Percentiles rank a stretch among this genome's conserved stretches.
phyloP scores from a whole-genome alignment of 176 grass and related monocot genomes.

The Typha latifolia region DNA sequence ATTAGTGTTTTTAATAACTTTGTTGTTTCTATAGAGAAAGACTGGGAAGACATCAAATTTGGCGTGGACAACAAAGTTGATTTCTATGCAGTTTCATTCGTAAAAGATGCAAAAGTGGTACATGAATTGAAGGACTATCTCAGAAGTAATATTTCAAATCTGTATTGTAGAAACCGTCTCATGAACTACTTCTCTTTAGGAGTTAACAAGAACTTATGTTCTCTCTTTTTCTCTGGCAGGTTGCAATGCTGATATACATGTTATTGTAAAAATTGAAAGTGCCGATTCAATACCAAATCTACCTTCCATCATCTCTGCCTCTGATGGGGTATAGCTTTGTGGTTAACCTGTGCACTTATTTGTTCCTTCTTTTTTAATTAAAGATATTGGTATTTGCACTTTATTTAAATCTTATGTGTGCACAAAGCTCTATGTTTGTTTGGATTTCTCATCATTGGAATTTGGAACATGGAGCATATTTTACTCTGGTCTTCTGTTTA shows the following conservation, averaged over 20 bases:
- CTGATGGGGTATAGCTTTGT: conserved; percentile 69
- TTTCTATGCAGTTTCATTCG: conserved; percentile 98
- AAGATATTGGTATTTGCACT: too few species aligned
- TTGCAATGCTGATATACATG: conserved; percentile 80
- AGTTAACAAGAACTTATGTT: conserved; percentile 9
- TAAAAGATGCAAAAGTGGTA: conserved; percentile 87
- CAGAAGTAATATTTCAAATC: conserved; percentile 43
- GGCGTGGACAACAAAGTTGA: conserved; percentile 85
- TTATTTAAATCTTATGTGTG: too few species aligned
- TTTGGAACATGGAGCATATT: too few species aligned
- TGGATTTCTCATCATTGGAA: too few species aligned
- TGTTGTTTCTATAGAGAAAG: conserved; percentile 67
- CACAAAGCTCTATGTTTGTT: too few species aligned
- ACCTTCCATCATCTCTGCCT: conserved; percentile 91
- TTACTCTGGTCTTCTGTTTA: too few species aligned
- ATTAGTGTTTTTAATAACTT: neutral
- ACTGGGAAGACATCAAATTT: conserved; percentile 99
- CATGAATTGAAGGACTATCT: conserved; percentile 91
- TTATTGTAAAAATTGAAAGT: conserved; percentile 98
- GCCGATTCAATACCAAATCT: conserved; percentile 96
- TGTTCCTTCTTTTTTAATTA: neutral
- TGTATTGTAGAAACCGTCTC: conserved; percentile 11
- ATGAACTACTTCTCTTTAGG: neutral
- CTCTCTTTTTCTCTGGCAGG: conserved; percentile 32
- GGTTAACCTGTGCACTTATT: neutral